Percentiles rank a stretch among this genome's conserved stretches.
Evolutionary conservation across 345 rosid genomes (phyloP).

Genomic region (Turritis glabra): DNA sequence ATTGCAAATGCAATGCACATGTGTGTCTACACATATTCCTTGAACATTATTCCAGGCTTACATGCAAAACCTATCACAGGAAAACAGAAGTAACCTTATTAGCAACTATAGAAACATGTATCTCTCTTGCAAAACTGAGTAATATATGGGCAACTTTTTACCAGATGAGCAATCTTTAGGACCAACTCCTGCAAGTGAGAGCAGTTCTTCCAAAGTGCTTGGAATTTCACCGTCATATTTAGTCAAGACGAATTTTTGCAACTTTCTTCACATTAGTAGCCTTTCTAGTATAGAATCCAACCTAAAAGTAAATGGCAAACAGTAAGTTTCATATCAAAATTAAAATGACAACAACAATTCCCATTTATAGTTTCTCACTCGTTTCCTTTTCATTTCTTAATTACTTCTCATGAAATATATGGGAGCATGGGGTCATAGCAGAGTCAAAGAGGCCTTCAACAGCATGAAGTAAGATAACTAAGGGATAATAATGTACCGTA

Average conservation of each 20-base stretch:
- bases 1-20: constrained; percentile 90
- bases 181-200: constrained; percentile 91
- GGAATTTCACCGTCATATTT: constrained; percentile 90
- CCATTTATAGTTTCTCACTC: neutral
- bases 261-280: constrained; percentile 89
- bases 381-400: neutral
- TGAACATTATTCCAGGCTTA: constrained; percentile 87
- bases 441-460: constrained; percentile 1
- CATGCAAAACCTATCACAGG: constrained; percentile 75
- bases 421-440: neutral
- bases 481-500: constrained; percentile 57
- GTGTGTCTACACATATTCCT: constrained; percentile 96
- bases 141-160: constrained; percentile 23
- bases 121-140: neutral
- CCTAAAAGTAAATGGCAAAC: constrained; percentile 46
- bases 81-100: constrained; percentile 14
- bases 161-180: constrained; percentile 78
- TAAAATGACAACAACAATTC: neutral
- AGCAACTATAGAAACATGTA: neutral
- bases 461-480: neutral
- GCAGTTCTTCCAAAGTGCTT: constrained; percentile 76
- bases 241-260: constrained; percentile 71
- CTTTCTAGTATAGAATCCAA: constrained; percentile 92
- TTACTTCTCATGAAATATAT: neutral
- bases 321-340: neutral